Conservation (phyloP, 2,329 filamentous ascomycete genomes). For the Fusarium phyllophilum region DNA sequence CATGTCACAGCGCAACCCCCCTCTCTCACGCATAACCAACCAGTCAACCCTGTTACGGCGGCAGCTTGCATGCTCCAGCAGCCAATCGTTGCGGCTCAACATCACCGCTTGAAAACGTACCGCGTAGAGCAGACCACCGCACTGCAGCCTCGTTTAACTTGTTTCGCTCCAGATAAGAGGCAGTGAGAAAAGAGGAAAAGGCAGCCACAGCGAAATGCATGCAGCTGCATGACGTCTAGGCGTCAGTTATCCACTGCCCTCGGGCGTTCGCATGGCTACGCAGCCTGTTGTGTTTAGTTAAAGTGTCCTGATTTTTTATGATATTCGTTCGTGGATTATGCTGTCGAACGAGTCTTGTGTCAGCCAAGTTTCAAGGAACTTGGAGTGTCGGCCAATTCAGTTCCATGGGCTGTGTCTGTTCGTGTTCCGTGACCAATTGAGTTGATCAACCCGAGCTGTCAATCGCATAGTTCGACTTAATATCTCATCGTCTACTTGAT, state of each 20-base stretch:
- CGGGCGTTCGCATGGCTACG: conserved; percentile 14
- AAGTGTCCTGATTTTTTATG: conserved; percentile 13
- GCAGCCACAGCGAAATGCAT: conserved; percentile 23
- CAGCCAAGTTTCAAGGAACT: conserved; percentile 26
- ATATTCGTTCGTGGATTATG: conserved; percentile 4
- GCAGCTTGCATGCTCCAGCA: conserved; percentile 22
- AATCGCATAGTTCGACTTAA: background rate
- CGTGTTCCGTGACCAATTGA: conserved; percentile 26
- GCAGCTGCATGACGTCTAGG: conserved; percentile 25
- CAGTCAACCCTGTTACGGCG: conserved; percentile 9
- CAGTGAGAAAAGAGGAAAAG: conserved; percentile 8
- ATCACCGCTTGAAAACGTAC: conserved; percentile 15
- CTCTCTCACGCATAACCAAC: conserved; percentile 17
- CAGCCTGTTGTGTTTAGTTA: conserved; percentile 20
- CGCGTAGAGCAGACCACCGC: conserved; percentile 10
- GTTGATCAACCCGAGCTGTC: background rate
- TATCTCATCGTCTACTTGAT: background rate
- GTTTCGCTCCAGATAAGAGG: conserved; percentile 6
- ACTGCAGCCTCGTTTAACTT: conserved; percentile 38
- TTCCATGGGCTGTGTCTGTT: background rate
- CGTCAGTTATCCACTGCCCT: conserved; percentile 2
- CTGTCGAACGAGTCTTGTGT: conserved; percentile 10
- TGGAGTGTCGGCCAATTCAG: conserved; percentile 8
- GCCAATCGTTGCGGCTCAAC: conserved; percentile 29
- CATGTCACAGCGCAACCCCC: conserved; percentile 14